Percentiles rank a stretch among this genome's conserved stretches.
Evolutionary conservation across 2,329 filamentous ascomycete species (phyloP).

Genomic region (Ophiostoma novo-ulmi): DNA sequence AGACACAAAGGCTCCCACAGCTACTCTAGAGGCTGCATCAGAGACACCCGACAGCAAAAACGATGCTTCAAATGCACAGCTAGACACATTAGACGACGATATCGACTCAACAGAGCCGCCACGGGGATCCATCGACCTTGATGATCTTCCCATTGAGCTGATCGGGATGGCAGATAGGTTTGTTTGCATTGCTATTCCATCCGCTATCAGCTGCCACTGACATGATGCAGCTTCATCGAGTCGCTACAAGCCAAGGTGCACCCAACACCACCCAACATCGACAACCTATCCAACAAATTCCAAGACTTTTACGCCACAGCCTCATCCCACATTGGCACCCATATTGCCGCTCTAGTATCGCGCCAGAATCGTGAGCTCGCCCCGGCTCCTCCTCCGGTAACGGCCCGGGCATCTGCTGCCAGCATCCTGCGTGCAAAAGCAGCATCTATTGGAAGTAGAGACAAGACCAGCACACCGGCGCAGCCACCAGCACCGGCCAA

Average conservation of each 20-base stretch:
- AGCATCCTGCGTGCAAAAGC: slow-evolving; percentile 54
- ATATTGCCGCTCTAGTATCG: slow-evolving; percentile 74
- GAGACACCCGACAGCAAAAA: not conserved
- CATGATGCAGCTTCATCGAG: slow-evolving; percentile 68
- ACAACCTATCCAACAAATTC: slow-evolving; percentile 77
- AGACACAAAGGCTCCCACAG: not conserved
- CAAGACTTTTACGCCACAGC: slow-evolving; percentile 89
- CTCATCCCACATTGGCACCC: slow-evolving; percentile 75
- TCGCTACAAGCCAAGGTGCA: slow-evolving; percentile 84
- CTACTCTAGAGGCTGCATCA: not conserved
- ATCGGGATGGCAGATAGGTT: slow-evolving; percentile 84
- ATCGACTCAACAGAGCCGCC: slow-evolving; percentile 43
- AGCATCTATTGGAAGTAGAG: slow-evolving; percentile 48
- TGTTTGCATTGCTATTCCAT: slow-evolving; percentile 18
- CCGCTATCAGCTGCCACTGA: not conserved
- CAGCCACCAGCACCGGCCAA: slow-evolving; percentile 32
- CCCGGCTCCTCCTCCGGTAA: slow-evolving; percentile 41
- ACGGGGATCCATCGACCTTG: slow-evolving; percentile 63
- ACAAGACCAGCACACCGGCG: slow-evolving; percentile 42
- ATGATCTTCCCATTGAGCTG: slow-evolving; percentile 90
- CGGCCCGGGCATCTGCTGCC: slow-evolving; percentile 50
- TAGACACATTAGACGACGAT: slow-evolving; percentile 38
- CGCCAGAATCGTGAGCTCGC: slow-evolving; percentile 64
- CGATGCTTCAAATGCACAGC: slow-evolving; percentile 27
- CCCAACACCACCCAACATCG: slow-evolving; percentile 74